Evolutionary conservation across 345 rosid genomes (phyloP).

Genomic region (Heritiera fomes): DNA sequence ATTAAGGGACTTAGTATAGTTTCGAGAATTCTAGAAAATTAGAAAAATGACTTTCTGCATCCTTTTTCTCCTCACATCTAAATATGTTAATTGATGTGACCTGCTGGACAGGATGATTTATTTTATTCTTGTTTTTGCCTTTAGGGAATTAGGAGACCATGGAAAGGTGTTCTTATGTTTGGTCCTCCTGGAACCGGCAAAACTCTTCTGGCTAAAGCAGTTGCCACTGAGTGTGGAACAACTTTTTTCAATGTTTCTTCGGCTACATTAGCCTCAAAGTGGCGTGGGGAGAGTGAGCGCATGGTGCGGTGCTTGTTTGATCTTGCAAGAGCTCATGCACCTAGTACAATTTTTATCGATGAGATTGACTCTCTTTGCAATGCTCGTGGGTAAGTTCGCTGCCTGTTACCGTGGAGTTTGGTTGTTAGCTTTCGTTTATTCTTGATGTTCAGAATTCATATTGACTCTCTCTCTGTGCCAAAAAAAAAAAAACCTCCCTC

Average conservation of each 20-base stretch:
- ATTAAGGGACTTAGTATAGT: not conserved
- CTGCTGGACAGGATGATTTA: conserved; percentile 2
- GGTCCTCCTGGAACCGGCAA: conserved; percentile 19
- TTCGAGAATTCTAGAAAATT: too few relatives aligned
- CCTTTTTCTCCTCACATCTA: not conserved
- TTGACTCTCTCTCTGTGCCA: not conserved
- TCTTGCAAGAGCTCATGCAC: conserved; percentile 19
- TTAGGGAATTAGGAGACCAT: conserved; percentile 99
- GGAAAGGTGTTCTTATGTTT: conserved; percentile 59
- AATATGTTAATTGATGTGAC: not conserved
- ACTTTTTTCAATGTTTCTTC: conserved; percentile 17
- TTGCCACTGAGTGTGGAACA: conserved; percentile 18
- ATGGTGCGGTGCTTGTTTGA: conserved; percentile 21
- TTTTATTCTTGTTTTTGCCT: conserved; percentile 12
- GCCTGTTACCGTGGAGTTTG: conserved; percentile 8
- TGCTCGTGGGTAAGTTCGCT: conserved; percentile 31
- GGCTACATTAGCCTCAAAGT: conserved; percentile 14
- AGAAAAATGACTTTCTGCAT: too few relatives aligned
- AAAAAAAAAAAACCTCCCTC: not conserved
- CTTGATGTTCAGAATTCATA: not conserved
- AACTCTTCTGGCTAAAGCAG: conserved; percentile 19
- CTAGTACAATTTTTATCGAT: conserved; percentile 20
- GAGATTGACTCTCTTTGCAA: conserved; percentile 21
- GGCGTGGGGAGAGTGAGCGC: conserved; percentile 21
- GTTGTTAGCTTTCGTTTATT: conserved; percentile 11